Evolutionary conservation across 129 eudicot genomes (phyloP), one percentile per base, ranked within the genome.

Genomic region (Scalesia atractyloides): DNA sequence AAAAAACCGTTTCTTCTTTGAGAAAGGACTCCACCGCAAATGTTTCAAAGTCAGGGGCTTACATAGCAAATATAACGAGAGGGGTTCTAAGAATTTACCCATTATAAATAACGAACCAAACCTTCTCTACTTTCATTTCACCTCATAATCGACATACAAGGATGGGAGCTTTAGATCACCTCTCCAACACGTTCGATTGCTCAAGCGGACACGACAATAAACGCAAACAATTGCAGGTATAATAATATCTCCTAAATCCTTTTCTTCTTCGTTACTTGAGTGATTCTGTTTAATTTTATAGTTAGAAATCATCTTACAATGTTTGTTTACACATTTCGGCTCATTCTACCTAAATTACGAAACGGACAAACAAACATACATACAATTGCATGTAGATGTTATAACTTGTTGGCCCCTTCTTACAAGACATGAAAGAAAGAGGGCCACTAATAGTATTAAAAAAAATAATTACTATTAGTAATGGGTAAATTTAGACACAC

Each of bases 141-240:
- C 12, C 16, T 43, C 52, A 44, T 11, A 43, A 64, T 53, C 54
- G 20, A 64, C 43, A 52, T 17, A n/a, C 11, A 15, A 50, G 6
- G 65, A 90, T 91, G 97, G 97, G 97, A 41, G 95, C 82, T 76
- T 64, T 91, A 36, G 97, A 88, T 76, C 95, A 88, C 84, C 88
- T 91, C 15, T 84, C 95, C 10, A 69, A 86, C 79, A 77, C 82
- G 17, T 88, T 88, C 64, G 90, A 91, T 73, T 91, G 90, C 84
- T 84, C 90, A 53, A 41, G 79, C 22, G 85, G 83, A 68, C 47
- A 66, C 13, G 18, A 66, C 68, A 52, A 68, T 39, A 70, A 75
- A 56, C 76, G 54, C 92, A 88, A 74, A 80, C 81, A 77, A 37
- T 76, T 91, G 53, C 97, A 91, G 96, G 97, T 86, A 60, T 49